Conservation (phyloP, 768 basidiomycete species). For the Suillus brevipes region DNA sequence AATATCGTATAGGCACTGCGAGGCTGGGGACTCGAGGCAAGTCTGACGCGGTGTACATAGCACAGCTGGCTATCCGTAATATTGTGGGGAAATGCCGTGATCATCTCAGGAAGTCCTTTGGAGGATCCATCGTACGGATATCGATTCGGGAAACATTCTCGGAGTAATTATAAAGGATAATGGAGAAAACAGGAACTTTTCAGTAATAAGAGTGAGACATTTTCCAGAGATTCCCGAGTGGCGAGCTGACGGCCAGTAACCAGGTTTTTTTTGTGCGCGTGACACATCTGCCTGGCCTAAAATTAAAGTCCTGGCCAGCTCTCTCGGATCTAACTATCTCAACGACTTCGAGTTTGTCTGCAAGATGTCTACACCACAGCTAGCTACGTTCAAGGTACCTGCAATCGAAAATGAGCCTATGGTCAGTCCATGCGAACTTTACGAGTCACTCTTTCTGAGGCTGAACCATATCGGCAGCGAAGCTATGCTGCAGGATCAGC, state of each 20-base stretch:
- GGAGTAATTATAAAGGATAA: too few species aligned
- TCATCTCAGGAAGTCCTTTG: too few species aligned
- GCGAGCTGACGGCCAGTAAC: not conserved
- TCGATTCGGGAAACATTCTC: too few species aligned
- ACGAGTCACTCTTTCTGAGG: not conserved
- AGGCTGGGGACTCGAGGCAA: too few species aligned
- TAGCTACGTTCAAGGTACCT: slow-evolving; percentile 86
- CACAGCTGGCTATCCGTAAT: too few species aligned
- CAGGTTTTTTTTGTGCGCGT: not conserved
- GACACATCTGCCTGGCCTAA: not conserved
- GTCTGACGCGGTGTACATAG: too few species aligned
- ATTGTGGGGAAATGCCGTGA: too few species aligned
- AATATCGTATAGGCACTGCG: too few species aligned
- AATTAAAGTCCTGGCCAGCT: not conserved
- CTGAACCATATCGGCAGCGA: slow-evolving; percentile 44
- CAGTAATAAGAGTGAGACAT: not conserved
- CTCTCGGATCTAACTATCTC: not conserved
- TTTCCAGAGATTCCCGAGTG: not conserved
- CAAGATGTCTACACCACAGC: slow-evolving; percentile 69
- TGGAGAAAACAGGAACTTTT: not conserved
- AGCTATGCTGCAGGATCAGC: slow-evolving; percentile 75
- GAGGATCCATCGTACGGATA: too few species aligned
- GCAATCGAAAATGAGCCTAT: slow-evolving; percentile 90
- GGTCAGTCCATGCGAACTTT: slow-evolving; percentile 44
- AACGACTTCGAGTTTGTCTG: slow-evolving; percentile 13